A percentile compares a stretch with the other conserved stretches of the same genome.
phyloP scores from a whole-genome alignment of 352 stramenopile species.

The Phytopythium kandeliae region DNA sequence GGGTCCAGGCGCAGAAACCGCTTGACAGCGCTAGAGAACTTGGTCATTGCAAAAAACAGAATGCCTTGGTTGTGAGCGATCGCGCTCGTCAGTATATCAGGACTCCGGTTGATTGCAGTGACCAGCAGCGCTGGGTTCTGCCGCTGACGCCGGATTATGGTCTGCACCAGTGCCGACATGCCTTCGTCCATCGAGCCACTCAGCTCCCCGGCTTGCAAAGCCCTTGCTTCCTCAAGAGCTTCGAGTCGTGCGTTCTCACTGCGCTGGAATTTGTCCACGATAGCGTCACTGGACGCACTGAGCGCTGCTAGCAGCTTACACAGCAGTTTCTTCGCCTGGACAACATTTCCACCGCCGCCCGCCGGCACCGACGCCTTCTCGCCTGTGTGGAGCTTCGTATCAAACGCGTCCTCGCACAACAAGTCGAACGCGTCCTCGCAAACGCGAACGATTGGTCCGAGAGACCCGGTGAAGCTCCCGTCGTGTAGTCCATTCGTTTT shows the following conservation, averaged over 20 bases:
- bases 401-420: constrained; percentile 28
- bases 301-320: constrained; percentile 41
- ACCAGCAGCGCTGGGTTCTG: constrained; percentile 53
- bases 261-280: constrained; percentile 38
- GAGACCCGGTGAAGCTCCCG: constrained; percentile 13
- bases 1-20: constrained; percentile 55
- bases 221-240: constrained; percentile 13
- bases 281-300: constrained; percentile 31
- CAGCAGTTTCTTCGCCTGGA: constrained; percentile 22
- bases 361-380: background rate
- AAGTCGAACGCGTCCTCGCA: constrained; percentile 63
- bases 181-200: constrained; percentile 12
- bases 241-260: constrained; percentile 26
- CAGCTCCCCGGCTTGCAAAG: constrained; percentile 11
- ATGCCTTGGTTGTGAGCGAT: constrained; percentile 63
- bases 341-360: background rate
- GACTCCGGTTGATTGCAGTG: constrained; percentile 52
- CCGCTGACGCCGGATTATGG: constrained; percentile 44
- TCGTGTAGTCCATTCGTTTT: background rate
- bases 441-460: constrained; percentile 26
- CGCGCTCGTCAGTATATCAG: constrained; percentile 58
- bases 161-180: constrained; percentile 29
- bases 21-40: constrained; percentile 62
- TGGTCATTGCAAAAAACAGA: constrained; percentile 61
- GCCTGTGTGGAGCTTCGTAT: background rate